Evolutionary conservation across 345 rosid species (phyloP).

Genomic region (Eucalyptus tenuipes): DNA sequence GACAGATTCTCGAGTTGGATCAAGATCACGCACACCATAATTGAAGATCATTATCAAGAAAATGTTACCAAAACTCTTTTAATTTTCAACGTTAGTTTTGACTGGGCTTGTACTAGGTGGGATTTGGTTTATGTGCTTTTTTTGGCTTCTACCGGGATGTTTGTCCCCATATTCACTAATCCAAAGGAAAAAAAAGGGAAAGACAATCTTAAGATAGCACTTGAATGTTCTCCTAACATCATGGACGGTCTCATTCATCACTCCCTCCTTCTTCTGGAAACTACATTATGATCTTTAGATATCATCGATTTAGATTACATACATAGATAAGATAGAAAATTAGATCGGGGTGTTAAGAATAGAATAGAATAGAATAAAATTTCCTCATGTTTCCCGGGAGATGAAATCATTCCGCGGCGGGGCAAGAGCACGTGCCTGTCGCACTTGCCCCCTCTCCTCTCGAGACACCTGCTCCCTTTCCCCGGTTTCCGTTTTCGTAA

Average conservation of each 20-base stretch:
- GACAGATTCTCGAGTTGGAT: too few species aligned
- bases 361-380: background rate
- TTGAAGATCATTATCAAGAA: too few species aligned
- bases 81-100: too few species aligned
- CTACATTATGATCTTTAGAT: background rate
- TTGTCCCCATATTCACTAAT: background rate
- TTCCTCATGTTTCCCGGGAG: background rate
- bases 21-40: rapidly evolving
- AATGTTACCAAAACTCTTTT: too few species aligned
- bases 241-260: background rate
- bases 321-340: background rate
- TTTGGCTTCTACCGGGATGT: background rate
- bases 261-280: background rate
- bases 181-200: background rate
- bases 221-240: background rate
- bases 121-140: background rate
- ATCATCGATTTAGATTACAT: background rate
- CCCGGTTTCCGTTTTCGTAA: background rate
- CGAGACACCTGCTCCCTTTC: background rate
- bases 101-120: background rate
- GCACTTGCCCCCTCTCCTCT: background rate
- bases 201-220: background rate
- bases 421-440: background rate
- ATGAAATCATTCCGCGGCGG: background rate
- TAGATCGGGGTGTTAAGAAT: background rate